These are phyloP conservation scores for Fusarium euwallaceae DNA, from an alignment of 2,329 filamentous ascomycete species.

Conservation along the genomic window DNA sequence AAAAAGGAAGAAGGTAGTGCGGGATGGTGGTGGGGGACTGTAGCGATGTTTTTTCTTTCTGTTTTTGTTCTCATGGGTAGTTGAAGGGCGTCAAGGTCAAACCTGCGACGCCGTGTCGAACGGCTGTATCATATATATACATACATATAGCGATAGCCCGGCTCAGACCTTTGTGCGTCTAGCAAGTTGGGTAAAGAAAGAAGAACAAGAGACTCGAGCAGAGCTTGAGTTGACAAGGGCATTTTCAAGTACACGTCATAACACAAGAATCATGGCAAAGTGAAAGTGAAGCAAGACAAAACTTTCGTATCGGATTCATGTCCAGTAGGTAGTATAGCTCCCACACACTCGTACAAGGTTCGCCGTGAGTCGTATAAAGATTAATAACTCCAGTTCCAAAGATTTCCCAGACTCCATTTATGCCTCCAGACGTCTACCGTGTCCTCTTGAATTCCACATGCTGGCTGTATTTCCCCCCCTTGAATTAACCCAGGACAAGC, in stretches of 20 bases:
- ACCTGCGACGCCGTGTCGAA: conserved; percentile 7
- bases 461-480: background rate
- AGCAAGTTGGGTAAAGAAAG: conserved; percentile 17
- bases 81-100: conserved; percentile 2
- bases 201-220: conserved; percentile 23
- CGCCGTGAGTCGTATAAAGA: conserved; percentile 26
- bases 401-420: conserved; percentile 37
- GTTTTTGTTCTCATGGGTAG: conserved; percentile 5
- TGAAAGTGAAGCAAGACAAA: background rate
- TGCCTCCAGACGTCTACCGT: conserved; percentile 34
- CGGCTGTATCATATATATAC: conserved; percentile 40
- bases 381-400: conserved; percentile 36
- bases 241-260: background rate
- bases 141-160: conserved; percentile 17
- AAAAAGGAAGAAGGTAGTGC: conserved; percentile 17
- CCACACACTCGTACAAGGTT: background rate
- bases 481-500: conserved; percentile 76
- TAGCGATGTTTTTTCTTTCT: conserved; percentile 15
- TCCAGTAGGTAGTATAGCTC: conserved; percentile 16
- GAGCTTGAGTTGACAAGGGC: conserved; percentile 3
- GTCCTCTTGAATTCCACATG: conserved; percentile 29
- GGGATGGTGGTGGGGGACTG: conserved; percentile 22
- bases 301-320: conserved; percentile 2
- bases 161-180: conserved; percentile 13
- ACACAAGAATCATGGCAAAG: background rate